Conservation (phyloP, 2,329 filamentous ascomycete species). For the Microcyclospora tardicrescens region DNA sequence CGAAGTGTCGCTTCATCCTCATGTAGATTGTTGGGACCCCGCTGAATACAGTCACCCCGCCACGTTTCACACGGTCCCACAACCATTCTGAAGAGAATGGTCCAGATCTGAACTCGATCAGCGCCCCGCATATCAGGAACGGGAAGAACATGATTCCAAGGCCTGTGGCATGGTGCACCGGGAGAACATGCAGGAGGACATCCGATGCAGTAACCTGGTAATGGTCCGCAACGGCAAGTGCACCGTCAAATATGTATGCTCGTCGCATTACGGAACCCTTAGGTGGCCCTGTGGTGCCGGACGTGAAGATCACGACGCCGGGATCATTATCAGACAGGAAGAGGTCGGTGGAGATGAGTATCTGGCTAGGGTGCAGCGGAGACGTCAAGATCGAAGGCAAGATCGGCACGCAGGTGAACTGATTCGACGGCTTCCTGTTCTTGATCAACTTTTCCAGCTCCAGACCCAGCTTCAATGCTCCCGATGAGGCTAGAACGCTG, state of each 20-base stretch:
- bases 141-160: slow-evolving; percentile 39
- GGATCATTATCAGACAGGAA: slow-evolving; percentile 29
- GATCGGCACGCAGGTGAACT: slow-evolving; percentile 27
- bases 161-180: slow-evolving; percentile 39
- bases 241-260: slow-evolving; percentile 27
- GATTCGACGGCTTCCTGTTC: slow-evolving; percentile 10
- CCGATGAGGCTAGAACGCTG: slow-evolving; percentile 27
- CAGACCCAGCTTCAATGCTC: slow-evolving; percentile 19
- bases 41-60: slow-evolving; percentile 36
- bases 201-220: slow-evolving; percentile 27
- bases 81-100: slow-evolving; percentile 31
- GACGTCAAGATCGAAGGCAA: slow-evolving; percentile 22
- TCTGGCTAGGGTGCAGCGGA: slow-evolving; percentile 19
- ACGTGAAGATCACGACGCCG: slow-evolving; percentile 34
- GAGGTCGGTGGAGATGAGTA: slow-evolving; percentile 30
- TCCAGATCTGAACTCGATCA: slow-evolving; percentile 35
- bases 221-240: slow-evolving; percentile 28
- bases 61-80: slow-evolving; percentile 33
- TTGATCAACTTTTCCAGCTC: slow-evolving; percentile 19
- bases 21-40: slow-evolving; percentile 41
- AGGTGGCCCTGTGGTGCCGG: slow-evolving; percentile 34
- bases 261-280: slow-evolving; percentile 35
- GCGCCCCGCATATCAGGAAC: slow-evolving; percentile 32
- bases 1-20: slow-evolving; percentile 34
- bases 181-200: slow-evolving; percentile 37